phyloP scores from a whole-genome alignment of 192 early-diverging fungal species.

The Mortierella alpina region DNA sequence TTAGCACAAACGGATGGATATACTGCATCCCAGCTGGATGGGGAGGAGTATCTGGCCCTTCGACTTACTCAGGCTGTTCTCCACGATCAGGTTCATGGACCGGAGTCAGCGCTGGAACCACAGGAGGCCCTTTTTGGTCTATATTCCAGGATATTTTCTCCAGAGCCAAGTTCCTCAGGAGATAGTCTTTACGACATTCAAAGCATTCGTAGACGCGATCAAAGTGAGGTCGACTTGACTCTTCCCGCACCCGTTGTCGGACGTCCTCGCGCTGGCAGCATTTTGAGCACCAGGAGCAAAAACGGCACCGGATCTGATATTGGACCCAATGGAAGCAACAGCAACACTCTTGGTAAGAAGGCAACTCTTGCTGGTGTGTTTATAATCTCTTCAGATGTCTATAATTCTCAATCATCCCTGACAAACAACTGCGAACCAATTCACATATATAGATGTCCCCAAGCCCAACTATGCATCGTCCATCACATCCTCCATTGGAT shows the following conservation, averaged over 20 bases:
- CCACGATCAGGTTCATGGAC: conserved; percentile 62
- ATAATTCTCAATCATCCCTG: no score
- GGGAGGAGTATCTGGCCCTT: conserved; percentile 69
- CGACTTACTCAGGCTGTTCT: conserved; percentile 71
- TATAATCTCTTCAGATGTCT: no score
- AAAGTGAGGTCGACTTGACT: conserved; percentile 10
- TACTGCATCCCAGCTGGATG: conserved; percentile 56
- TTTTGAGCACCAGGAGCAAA: conserved; percentile 32
- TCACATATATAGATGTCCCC: conserved; percentile 27
- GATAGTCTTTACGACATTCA: conserved; percentile 46
- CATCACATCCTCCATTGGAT: conserved; percentile 51
- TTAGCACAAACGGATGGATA: conserved; percentile 29
- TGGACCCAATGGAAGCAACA: conserved; percentile 14
- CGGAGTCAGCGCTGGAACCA: conserved; percentile 61
- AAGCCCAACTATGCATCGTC: conserved; percentile 56
- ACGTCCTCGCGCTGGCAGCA: conserved; percentile 37
- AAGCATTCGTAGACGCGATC: conserved; percentile 24
- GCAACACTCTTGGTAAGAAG: conserved; percentile 44
- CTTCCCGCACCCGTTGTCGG: neutral
- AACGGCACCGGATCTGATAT: conserved; percentile 36
- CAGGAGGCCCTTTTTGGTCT: conserved; percentile 72
- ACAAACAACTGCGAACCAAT: no score
- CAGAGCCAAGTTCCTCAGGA: conserved; percentile 27
- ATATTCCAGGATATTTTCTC: conserved; percentile 64
- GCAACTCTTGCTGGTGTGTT: neutral